Evolutionary conservation across 495 filamentous ascomycete species (phyloP).

Genomic region (Penicillium riverlandense): DNA sequence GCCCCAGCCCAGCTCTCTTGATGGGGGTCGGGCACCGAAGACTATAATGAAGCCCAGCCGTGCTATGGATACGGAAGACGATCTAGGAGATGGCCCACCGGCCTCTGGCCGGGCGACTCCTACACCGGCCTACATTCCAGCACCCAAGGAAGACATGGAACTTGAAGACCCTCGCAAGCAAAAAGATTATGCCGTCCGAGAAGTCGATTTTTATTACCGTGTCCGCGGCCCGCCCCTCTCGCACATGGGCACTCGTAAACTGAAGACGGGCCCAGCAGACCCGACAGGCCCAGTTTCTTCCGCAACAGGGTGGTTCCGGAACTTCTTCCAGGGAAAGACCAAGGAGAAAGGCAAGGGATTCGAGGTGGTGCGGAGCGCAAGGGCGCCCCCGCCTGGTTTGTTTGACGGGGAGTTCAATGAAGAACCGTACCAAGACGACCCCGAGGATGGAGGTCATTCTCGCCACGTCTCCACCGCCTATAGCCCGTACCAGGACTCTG

Average conservation of each 20-base stretch:
- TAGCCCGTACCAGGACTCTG: slow-evolving; percentile 39
- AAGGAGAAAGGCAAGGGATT: slow-evolving; percentile 93
- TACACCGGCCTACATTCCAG: slow-evolving; percentile 42
- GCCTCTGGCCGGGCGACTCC: slow-evolving; percentile 47
- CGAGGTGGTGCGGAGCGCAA: slow-evolving; percentile 83
- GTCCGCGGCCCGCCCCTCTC: slow-evolving; percentile 85
- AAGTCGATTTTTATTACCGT: slow-evolving; percentile 93
- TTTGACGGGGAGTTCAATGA: slow-evolving; percentile 41
- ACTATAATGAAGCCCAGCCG: slow-evolving; percentile 34
- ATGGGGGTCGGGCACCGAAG: slow-evolving; percentile 29
- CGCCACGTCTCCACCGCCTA: slow-evolving; percentile 24
- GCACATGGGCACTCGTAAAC: slow-evolving; percentile 67
- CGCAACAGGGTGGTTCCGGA: slow-evolving; percentile 81
- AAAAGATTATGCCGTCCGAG: slow-evolving; percentile 83
- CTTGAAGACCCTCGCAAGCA: slow-evolving; percentile 43
- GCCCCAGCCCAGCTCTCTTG: slow-evolving; percentile 40
- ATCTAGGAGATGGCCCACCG: slow-evolving; percentile 39
- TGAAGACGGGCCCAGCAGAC: slow-evolving; percentile 92
- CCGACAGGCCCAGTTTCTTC: slow-evolving; percentile 84
- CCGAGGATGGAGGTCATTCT: slow-evolving; percentile 33
- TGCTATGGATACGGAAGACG: slow-evolving; percentile 27
- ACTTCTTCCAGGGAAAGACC: slow-evolving; percentile 69
- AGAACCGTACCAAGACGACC: slow-evolving; percentile 54
- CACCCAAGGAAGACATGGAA: slow-evolving; percentile 49
- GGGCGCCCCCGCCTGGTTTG: slow-evolving; percentile 47